Evolutionary conservation across 768 basidiomycete genomes (phyloP).

Genomic region (Boletus pseudopeckii): DNA sequence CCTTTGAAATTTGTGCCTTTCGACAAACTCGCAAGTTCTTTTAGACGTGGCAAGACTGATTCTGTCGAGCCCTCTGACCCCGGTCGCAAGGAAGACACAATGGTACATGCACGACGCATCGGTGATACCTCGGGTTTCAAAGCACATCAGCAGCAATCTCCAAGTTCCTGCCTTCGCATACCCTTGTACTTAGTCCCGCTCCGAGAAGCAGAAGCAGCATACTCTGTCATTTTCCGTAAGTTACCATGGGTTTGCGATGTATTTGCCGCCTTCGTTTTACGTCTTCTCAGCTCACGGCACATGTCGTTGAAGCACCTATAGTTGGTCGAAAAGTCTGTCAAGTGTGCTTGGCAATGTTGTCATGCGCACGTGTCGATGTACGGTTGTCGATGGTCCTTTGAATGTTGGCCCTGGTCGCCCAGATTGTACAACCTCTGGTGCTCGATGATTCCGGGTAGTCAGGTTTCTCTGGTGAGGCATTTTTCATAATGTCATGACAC

Average conservation of each 20-base stretch:
- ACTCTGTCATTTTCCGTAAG: conserved; percentile 28
- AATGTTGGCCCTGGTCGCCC: background rate
- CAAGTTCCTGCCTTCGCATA: background rate
- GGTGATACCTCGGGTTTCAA: background rate
- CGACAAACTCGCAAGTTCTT: conserved; percentile 16
- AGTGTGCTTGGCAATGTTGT: background rate
- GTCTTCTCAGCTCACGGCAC: background rate
- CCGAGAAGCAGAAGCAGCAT: conserved; percentile 27
- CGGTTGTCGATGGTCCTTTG: background rate
- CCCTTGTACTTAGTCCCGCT: conserved; percentile 26
- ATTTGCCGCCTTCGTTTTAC: background rate
- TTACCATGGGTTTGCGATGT: background rate
- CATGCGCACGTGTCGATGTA: background rate
- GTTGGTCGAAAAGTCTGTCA: background rate
- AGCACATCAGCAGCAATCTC: background rate
- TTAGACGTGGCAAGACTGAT: background rate
- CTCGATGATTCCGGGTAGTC: background rate
- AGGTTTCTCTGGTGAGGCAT: background rate
- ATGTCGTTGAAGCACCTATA: background rate
- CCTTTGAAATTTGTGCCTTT: conserved; percentile 29
- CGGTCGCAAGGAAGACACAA: background rate
- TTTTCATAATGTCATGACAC: background rate
- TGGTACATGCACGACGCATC: background rate
- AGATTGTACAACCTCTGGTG: background rate
- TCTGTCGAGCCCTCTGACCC: background rate